Base-by-base conservation (phyloP, 2,329 filamentous ascomycete species). In the Purpureocillium lavendulum region DNA sequence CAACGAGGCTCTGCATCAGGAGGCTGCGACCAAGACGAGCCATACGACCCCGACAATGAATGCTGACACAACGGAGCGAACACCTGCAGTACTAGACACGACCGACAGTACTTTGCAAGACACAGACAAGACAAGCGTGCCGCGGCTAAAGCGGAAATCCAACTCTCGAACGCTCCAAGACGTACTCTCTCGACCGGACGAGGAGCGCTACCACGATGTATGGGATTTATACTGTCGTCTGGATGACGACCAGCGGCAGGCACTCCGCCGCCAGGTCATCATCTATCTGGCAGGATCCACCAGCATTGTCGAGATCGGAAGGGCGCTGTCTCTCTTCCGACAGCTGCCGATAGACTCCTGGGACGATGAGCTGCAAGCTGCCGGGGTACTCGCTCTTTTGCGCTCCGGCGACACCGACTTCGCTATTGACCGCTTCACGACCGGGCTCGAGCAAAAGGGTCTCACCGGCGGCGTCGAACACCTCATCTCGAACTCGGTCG, bases 241-340 rank as follows among this genome's bases (percentile, higher is more conserved):
- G 13, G 52, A 62, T 14, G 50, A 53, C 4, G 41, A 50, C 3
- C 50, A 61, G 32, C 50, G 58, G 33, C 33, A 41, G 4, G 46
- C 49, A 4, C 45, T 64, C 11, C 55, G 55, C 3, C 53, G 48
- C 2, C 35, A 48, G 3, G 56, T 73, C 15, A 45, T 74, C 2
- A 40, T 56, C 2, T 67, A 68, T 35, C 59, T 77, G 9, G 57
- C 66, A 6, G 56, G 48, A 13, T 72, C 70, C 3, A 52, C 51
- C 5, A 61, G 64, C n/a, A 47, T 62, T 8, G 53, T 66, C 4
- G 69, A 75, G 36, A 64, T 62, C 1, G 60, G 60, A 49, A 65
- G 70, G 40, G 60, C 71, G n/a, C 52, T 62, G 4, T 59, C 66
- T 3, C 43, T 75, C 2, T 71, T 75, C 37, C 54, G 56, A 3